Evolutionary conservation across 306 rosid genomes (phyloP).

Genomic region (Herpetospermum pedunculosum): DNA sequence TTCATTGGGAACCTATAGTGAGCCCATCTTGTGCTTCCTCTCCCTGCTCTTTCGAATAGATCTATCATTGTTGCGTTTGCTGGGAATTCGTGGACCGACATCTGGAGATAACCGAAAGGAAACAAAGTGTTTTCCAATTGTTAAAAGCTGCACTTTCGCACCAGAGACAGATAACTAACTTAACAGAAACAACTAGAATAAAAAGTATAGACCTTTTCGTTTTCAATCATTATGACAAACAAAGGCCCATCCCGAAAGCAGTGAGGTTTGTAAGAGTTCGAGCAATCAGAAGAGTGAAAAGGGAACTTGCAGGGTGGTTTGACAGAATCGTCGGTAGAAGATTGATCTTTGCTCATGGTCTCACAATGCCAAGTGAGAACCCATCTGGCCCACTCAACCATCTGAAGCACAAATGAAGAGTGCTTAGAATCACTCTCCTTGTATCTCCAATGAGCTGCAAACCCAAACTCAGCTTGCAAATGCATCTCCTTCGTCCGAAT

Average conservation of each 20-base stretch:
- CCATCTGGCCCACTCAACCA: conserved; percentile 99
- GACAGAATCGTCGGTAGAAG: conserved; percentile 47
- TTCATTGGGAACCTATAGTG: conserved; percentile 71
- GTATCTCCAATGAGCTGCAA: conserved; percentile 99
- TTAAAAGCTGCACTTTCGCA: not conserved
- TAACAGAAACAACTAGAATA: not conserved
- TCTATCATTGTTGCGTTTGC: conserved; percentile 59
- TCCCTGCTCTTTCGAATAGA: conserved; percentile 55
- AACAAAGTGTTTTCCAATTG: not conserved
- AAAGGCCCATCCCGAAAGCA: conserved; percentile 71
- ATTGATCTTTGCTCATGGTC: conserved; percentile 62
- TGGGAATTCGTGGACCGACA: conserved; percentile 92
- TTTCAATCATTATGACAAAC: conserved; percentile 76
- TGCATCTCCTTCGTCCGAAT: conserved; percentile 92
- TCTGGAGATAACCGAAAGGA: conserved; percentile 40
- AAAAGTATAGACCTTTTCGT: conserved; percentile 57
- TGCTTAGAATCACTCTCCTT: conserved; percentile 92
- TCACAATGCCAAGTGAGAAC: conserved; percentile 98
- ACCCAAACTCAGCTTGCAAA: conserved; percentile 91
- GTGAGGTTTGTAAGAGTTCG: conserved; percentile 55
- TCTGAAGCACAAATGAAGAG: conserved; percentile 86
- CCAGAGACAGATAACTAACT: not conserved
- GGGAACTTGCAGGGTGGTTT: conserved; percentile 89
- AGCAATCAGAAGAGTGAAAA: conserved; percentile 70
- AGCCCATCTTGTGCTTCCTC: conserved; percentile 56